A percentile compares a stretch with the other conserved stretches of the same genome.
phyloP scores from a whole-genome alignment of 371 early-diverging fungal genomes.

The Haplosporangium sp. region DNA sequence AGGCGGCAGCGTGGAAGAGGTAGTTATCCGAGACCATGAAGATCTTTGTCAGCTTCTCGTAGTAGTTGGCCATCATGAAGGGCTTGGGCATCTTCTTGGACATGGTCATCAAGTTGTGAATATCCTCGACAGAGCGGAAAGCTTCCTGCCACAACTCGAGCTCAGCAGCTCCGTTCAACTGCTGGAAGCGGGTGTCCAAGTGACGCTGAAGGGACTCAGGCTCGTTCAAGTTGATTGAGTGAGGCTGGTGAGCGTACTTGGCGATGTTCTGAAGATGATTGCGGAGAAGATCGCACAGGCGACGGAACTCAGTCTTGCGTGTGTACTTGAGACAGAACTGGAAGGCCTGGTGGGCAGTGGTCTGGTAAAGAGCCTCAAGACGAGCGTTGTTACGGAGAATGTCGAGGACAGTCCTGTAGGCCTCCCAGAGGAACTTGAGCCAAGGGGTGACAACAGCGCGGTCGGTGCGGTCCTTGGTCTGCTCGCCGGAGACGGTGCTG shows the following conservation, averaged over 20 bases:
- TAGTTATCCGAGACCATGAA: conserved; percentile 96
- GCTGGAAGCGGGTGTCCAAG: conserved; percentile 94
- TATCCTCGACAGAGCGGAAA: conserved; percentile 97
- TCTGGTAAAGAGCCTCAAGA: conserved; percentile 94
- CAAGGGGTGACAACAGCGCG: conserved; percentile 97
- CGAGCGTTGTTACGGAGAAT: conserved; percentile 96
- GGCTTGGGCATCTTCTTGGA: conserved; percentile 94
- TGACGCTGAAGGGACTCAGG: conserved; percentile 97
- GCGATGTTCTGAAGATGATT: conserved; percentile 91
- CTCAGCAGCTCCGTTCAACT: conserved; percentile 94
- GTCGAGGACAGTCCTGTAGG: conserved; percentile 96
- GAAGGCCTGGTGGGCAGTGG: conserved; percentile 91
- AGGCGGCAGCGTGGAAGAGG: conserved; percentile 97
- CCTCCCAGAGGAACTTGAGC: conserved; percentile 99
- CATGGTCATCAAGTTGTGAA: conserved; percentile 91
- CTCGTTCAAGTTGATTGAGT: conserved; percentile 93
- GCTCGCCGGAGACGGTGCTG: conserved; percentile 94
- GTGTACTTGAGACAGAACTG: conserved; percentile 94
- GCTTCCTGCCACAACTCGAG: conserved; percentile 99
- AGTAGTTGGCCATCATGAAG: conserved; percentile 96
- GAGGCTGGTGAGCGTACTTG: conserved; percentile 93
- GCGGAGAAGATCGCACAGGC: conserved; percentile 96
- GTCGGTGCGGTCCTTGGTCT: conserved; percentile 95
- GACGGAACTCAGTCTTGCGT: conserved; percentile 98
- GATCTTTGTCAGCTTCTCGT: conserved; percentile 95